A percentile compares a stretch with the other conserved stretches of the same genome.
Conservation (phyloP, 345 rosid genomes). For the Lepidium didymum region DNA sequence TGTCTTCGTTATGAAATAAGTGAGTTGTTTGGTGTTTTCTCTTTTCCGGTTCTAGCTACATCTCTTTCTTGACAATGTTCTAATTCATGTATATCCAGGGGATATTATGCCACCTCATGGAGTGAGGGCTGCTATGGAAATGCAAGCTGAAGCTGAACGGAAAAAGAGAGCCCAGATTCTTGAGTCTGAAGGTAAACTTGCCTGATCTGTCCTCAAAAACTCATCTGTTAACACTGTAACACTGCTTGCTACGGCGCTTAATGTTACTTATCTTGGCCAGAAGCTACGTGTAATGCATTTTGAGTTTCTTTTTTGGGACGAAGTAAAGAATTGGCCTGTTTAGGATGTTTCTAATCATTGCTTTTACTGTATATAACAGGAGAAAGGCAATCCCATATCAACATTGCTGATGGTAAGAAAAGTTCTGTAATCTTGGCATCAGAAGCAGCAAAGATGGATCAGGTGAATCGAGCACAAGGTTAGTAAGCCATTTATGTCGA, state of each 20-base stretch:
- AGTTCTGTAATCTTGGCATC: constrained; percentile 63
- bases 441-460: constrained; percentile 78
- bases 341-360: not conserved
- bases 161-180: constrained; percentile 92
- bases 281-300: not conserved
- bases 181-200: constrained; percentile 61
- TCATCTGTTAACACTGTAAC: not conserved
- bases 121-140: constrained; percentile 94
- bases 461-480: constrained; percentile 68
- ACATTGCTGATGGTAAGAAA: constrained; percentile 87
- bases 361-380: constrained; percentile 14
- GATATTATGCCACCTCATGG: constrained; percentile 98
- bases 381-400: constrained; percentile 46
- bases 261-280: not conserved
- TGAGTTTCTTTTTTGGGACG: not conserved
- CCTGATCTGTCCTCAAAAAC: not conserved
- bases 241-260: not conserved
- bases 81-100: constrained; percentile 44
- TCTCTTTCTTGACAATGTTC: not conserved
- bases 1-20: constrained; percentile 98
- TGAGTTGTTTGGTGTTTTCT: constrained; percentile 31
- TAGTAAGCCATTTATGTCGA: constrained; percentile 12
- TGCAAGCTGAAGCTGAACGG: constrained; percentile 99
- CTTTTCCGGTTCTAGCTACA: not conserved
- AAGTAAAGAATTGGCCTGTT: not conserved